Conservation (phyloP, 1,139 yeast genomes). For the Pichia sp. region DNA sequence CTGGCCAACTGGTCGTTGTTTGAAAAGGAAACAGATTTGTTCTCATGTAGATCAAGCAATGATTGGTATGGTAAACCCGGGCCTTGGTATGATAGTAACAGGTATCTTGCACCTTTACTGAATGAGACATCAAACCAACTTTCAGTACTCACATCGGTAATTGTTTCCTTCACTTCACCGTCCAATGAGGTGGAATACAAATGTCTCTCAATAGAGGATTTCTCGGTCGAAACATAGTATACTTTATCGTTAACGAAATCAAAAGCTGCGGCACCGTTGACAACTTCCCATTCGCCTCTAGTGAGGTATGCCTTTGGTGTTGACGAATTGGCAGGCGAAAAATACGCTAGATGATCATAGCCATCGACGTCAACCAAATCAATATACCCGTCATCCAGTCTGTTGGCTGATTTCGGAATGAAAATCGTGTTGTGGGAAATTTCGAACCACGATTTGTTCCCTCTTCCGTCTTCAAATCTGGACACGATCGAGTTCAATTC, state of each 20-base stretch:
- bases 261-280: slow-evolving; percentile 39
- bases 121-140: slow-evolving; percentile 68
- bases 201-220: slow-evolving; percentile 47
- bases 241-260: slow-evolving; percentile 36
- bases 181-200: slow-evolving; percentile 38
- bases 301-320: slow-evolving; percentile 36
- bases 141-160: slow-evolving; percentile 47
- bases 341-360: slow-evolving; percentile 48
- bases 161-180: slow-evolving; percentile 30
- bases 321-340: slow-evolving; percentile 38
- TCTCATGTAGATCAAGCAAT: slow-evolving; percentile 43
- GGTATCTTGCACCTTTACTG: slow-evolving; percentile 58
- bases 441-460: slow-evolving; percentile 56
- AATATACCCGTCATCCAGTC: slow-evolving; percentile 43
- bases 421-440: slow-evolving; percentile 63
- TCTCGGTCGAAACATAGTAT: slow-evolving; percentile 41
- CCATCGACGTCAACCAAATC: slow-evolving; percentile 47
- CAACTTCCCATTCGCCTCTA: slow-evolving; percentile 47
- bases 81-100: slow-evolving; percentile 52
- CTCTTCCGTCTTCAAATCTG: slow-evolving; percentile 31
- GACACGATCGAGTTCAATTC: slow-evolving; percentile 27
- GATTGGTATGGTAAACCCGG: slow-evolving; percentile 63
- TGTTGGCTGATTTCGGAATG: slow-evolving; percentile 55
- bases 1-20: slow-evolving; percentile 37
- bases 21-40: slow-evolving; percentile 30